Evolutionary conservation across 1,139 yeast genomes (phyloP), one percentile per base, ranked within the genome.

Genomic region (Candida anutae): DNA sequence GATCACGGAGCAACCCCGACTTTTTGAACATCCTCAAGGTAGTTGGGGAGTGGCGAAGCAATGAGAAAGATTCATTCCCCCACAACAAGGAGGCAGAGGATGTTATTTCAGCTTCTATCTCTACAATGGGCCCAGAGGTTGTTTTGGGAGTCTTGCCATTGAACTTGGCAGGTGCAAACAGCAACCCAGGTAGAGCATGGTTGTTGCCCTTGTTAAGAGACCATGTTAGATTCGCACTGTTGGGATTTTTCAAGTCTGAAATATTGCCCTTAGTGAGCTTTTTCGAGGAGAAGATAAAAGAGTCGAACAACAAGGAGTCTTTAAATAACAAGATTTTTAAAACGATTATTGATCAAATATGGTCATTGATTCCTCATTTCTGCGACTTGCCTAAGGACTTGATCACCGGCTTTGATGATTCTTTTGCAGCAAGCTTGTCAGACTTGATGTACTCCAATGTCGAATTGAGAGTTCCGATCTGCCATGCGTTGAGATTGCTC

Each of bases 161-260:
- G 48, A 85, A 88, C 47, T 65, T 90, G 44, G 58, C 67, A 16
- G 58, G 59, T 13, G 45, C 50, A 25, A 35, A 45, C 8, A 55
- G 55, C 23, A 56, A 62, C 26, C 71, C 81, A 14, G 95, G 95
- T 27, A 74, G 97, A 53, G 96, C 96, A 27, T 90, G 97, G 97
- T 50, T 90, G 43, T 68, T 90, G 37, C 98, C 98, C n/a, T 53
- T 93, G 21, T 69, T 90, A 36, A 79, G 97, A 56, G 96, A 88
- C 43, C 77, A 83, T 45, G 82, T 85, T 16, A 71, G 77, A 42
- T 71, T 74, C 46, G 80, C 96, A 1, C 67, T 70, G 32, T 62
- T 93, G 31, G 62, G 69, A 0, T 84, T 65, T 48, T 90, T 74
- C 55, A 68, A 71, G 35, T 51, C 55, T 15, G 65, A 75, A 22